Percentiles rank a stretch among this genome's conserved stretches.
Evolutionary conservation across 352 stramenopile species (phyloP).

Genomic region (Aphanomyces euteiches): DNA sequence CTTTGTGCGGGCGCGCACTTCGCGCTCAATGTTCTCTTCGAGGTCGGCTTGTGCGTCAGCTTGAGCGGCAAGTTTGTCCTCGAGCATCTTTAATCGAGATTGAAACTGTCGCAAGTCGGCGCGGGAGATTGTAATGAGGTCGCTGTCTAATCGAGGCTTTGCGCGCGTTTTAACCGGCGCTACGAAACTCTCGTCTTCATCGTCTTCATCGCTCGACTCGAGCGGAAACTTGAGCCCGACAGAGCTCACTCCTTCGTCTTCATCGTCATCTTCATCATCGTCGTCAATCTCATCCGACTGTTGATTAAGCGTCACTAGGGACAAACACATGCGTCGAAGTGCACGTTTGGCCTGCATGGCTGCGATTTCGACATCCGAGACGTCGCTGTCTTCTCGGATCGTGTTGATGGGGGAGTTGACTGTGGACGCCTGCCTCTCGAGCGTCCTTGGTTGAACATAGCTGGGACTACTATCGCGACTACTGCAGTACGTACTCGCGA

Average conservation of each 20-base stretch:
- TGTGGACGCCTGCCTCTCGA: background rate
- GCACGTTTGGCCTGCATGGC: conserved; percentile 63
- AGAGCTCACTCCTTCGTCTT: conserved; percentile 42
- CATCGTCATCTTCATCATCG: conserved; percentile 65
- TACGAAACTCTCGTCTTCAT: background rate
- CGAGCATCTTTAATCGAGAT: conserved; percentile 70
- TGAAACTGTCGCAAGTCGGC: conserved; percentile 84
- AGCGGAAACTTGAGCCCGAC: background rate
- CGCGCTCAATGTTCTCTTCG: conserved; percentile 72
- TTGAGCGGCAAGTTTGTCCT: conserved; percentile 70
- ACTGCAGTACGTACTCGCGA: conserved; percentile 23
- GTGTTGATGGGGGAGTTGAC: conserved; percentile 11
- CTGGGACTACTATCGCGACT: conserved; percentile 23
- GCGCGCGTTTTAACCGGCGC: background rate
- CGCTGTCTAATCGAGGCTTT: conserved; percentile 3
- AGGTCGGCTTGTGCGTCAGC: conserved; percentile 63
- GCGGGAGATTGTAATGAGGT: conserved; percentile 51
- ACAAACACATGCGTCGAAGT: conserved; percentile 61
- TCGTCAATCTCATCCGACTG: conserved; percentile 46
- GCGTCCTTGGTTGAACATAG: background rate
- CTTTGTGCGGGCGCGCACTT: conserved; percentile 58
- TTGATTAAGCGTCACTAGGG: conserved; percentile 6
- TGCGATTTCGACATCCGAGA: conserved; percentile 15
- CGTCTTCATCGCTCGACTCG: conserved; percentile 18
- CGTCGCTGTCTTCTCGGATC: conserved; percentile 13